Evolutionary conservation across 108 stramenopile genomes (phyloP).

Genomic region (Schizochytrium sp.): DNA sequence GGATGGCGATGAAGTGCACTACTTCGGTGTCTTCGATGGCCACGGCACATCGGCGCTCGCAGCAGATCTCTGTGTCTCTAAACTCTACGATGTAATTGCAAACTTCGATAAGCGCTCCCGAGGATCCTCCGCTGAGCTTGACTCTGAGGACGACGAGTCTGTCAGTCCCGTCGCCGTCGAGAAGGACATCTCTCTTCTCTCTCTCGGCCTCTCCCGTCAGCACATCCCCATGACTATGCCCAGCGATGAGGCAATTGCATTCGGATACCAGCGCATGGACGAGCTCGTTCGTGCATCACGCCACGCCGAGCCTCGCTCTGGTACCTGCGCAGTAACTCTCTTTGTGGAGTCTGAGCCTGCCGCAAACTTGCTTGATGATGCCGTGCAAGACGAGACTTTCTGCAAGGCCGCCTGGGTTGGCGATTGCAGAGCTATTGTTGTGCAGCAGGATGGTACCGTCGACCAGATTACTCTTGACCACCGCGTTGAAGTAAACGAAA

Average conservation of each 20-base stretch:
- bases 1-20: conserved; percentile 49
- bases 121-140: conserved; percentile 36
- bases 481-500: conserved; percentile 58
- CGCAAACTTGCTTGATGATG: background rate
- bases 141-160: conserved; percentile 22
- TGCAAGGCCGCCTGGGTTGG: conserved; percentile 55
- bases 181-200: background rate
- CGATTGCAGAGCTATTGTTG: conserved; percentile 42
- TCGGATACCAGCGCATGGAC: conserved; percentile 45
- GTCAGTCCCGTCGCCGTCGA: background rate
- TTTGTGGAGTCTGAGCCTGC: conserved; percentile 6
- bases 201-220: background rate
- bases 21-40: conserved; percentile 56
- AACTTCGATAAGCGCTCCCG: background rate
- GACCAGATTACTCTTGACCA: conserved; percentile 43
- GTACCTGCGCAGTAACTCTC: conserved; percentile 55
- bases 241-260: conserved; percentile 49
- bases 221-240: conserved; percentile 39
- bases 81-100: conserved; percentile 23
- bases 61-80: conserved; percentile 23
- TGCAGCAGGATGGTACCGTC: background rate
- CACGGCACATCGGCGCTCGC: conserved; percentile 55
- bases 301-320: conserved; percentile 58
- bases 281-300: conserved; percentile 2
- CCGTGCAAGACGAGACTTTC: background rate